phyloP scores from a whole-genome alignment of 306 rosid species.

The Vigna unguiculata region DNA sequence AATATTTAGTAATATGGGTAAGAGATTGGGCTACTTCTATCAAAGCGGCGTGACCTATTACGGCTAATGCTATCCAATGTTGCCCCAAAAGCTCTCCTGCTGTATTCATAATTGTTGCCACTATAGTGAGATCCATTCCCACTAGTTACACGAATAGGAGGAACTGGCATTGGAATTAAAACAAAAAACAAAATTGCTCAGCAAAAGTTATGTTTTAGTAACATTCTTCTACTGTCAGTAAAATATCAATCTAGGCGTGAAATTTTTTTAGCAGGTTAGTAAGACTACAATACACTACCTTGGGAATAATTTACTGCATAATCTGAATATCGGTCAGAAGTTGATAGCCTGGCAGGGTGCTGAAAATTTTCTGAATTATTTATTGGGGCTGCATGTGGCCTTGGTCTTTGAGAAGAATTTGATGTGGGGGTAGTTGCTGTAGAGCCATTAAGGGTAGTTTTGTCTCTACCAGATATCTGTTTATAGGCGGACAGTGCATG shows the following conservation, averaged over 20 bases:
- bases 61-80: conserved; percentile 70
- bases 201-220: conserved; percentile 37
- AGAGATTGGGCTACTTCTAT: conserved; percentile 58
- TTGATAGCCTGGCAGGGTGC: conserved; percentile 44
- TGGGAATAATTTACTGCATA: conserved; percentile 54
- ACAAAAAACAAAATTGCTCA: conserved; percentile 19
- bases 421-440: conserved; percentile 55
- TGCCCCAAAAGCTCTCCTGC: conserved; percentile 72
- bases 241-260: not conserved
- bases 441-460: conserved; percentile 55
- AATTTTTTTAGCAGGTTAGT: conserved; percentile 18
- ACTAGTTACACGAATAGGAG: conserved; percentile 61
- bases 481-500: conserved; percentile 34
- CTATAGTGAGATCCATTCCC: conserved; percentile 62
- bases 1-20: conserved; percentile 54
- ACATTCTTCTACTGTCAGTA: not conserved
- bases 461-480: conserved; percentile 94
- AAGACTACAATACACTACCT: conserved; percentile 61
- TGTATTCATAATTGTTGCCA: conserved; percentile 68
- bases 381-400: conserved; percentile 52
- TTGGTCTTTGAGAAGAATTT: conserved; percentile 60
- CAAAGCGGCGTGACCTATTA: conserved; percentile 69
- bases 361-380: conserved; percentile 56
- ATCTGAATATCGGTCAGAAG: conserved; percentile 60
- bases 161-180: conserved; percentile 55